Conservation (phyloP, 1,284 basidiomycete species). For the Ustilago esculenta region DNA sequence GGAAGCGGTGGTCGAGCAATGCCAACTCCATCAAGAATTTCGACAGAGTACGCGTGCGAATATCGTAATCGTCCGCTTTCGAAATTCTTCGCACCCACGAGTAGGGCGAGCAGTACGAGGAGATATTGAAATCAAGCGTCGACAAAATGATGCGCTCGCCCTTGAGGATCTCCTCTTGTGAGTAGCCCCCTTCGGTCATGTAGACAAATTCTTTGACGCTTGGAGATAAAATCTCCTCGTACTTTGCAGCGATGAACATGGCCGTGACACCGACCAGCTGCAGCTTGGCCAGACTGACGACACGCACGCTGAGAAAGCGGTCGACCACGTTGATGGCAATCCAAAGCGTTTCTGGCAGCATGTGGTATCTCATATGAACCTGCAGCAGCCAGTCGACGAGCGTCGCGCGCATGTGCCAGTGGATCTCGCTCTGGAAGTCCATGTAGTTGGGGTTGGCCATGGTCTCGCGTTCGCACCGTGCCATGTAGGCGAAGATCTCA, state of each 20-base stretch:
- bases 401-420: constrained; percentile 74
- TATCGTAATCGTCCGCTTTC: constrained; percentile 96
- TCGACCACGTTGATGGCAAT: constrained; percentile 76
- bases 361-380: constrained; percentile 75
- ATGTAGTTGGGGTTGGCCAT: constrained; percentile 97
- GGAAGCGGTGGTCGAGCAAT: constrained; percentile 89
- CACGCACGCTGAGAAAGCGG: constrained; percentile 74
- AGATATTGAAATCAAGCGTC: constrained; percentile 93
- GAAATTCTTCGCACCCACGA: constrained; percentile 97
- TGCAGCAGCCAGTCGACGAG: constrained; percentile 73
- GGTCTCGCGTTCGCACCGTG: constrained; percentile 74
- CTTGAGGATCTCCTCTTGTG: constrained; percentile 87
- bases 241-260: constrained; percentile 76
- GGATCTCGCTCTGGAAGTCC: constrained; percentile 91
- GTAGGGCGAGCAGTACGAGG: constrained; percentile 98
- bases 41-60: constrained; percentile 89
- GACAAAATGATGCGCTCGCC: constrained; percentile 87
- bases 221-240: constrained; percentile 68
- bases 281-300: constrained; percentile 74
- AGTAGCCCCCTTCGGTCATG: constrained; percentile 88
- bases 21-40: constrained; percentile 99
- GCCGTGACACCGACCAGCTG: constrained; percentile 75
- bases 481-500: constrained; percentile 98
- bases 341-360: constrained; percentile 76
- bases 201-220: constrained; percentile 69